phyloP scores from a whole-genome alignment of 108 stramenopile genomes.

The Pseudonitzschia delicatissima region DNA sequence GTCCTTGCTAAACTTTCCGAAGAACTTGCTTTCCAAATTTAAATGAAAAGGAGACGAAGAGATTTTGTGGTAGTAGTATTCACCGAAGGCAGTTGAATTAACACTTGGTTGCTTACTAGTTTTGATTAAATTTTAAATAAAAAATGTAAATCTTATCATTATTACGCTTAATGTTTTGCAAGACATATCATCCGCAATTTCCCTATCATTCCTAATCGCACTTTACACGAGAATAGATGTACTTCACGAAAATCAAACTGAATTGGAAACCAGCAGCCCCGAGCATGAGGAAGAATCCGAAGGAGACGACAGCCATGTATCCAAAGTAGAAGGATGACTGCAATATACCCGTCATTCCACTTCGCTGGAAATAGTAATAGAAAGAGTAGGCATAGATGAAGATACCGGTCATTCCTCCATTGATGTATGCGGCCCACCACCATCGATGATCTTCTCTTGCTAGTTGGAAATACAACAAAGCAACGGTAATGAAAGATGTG shows the following conservation, averaged over 20 bases:
- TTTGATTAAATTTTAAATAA: too few species aligned
- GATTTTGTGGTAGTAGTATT: not conserved
- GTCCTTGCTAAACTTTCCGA: conserved; percentile 34
- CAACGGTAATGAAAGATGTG: conserved; percentile 92
- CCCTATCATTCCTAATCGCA: conserved; percentile 65
- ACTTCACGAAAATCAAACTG: conserved; percentile 89
- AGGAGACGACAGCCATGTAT: conserved; percentile 94
- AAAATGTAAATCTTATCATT: not conserved
- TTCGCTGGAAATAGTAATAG: conserved; percentile 94
- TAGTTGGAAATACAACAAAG: conserved; percentile 96
- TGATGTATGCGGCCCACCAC: conserved; percentile 97
- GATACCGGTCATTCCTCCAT: conserved; percentile 93
- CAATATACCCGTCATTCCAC: conserved; percentile 92
- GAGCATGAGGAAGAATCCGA: conserved; percentile 95
- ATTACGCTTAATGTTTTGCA: not conserved
- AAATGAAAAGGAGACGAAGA: too few species aligned
- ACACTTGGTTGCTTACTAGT: too few species aligned
- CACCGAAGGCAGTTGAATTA: not conserved
- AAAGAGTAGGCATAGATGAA: conserved; percentile 96
- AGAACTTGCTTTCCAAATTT: not conserved
- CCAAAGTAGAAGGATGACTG: conserved; percentile 97
- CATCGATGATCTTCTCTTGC: conserved; percentile 96
- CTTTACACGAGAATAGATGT: conserved; percentile 95
- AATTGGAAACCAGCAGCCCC: conserved; percentile 92
- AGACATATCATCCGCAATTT: not conserved